Evolutionary conservation across 163 green algal genomes (phyloP).

Genomic region (Trebouxiophyceae sp.): DNA sequence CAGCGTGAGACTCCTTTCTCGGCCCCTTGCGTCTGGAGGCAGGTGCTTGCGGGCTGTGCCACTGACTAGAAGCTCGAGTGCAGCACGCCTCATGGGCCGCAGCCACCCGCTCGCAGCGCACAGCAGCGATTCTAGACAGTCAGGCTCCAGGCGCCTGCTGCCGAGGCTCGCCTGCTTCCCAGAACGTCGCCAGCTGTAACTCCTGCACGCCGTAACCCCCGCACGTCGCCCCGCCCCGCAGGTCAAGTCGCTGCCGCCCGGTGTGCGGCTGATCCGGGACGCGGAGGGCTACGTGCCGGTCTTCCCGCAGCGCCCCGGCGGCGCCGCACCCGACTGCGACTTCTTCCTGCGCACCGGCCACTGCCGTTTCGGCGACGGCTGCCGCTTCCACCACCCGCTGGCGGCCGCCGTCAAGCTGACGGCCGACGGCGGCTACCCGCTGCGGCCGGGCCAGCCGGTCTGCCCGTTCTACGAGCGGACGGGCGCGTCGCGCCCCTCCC

Average conservation of each 20-base stretch:
- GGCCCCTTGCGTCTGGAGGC: no score
- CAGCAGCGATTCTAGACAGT: no score
- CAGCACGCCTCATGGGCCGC: no score
- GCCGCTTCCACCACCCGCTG: constrained; percentile 82
- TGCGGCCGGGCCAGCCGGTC: constrained; percentile 48
- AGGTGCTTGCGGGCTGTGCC: no score
- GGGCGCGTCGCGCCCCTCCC: not conserved
- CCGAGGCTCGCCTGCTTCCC: no score
- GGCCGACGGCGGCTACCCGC: constrained; percentile 56
- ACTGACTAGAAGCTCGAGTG: no score
- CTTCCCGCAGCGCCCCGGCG: constrained; percentile 50
- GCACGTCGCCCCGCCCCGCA: constrained; percentile 1
- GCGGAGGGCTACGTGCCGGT: not conserved
- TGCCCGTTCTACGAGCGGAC: constrained; percentile 70
- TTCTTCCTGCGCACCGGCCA: constrained; percentile 79
- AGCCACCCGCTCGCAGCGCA: no score
- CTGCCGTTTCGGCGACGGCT: constrained; percentile 73
- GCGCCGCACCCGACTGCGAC: constrained; percentile 48
- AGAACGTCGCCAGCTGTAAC: no score
- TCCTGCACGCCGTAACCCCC: no score
- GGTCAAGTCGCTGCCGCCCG: not conserved
- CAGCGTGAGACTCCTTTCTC: no score
- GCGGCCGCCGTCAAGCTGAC: constrained; percentile 12
- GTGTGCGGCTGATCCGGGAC: not conserved
- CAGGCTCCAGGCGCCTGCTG: no score